Conservation (phyloP, 257 asterid genomes). For the Cynanchum wilfordii region DNA sequence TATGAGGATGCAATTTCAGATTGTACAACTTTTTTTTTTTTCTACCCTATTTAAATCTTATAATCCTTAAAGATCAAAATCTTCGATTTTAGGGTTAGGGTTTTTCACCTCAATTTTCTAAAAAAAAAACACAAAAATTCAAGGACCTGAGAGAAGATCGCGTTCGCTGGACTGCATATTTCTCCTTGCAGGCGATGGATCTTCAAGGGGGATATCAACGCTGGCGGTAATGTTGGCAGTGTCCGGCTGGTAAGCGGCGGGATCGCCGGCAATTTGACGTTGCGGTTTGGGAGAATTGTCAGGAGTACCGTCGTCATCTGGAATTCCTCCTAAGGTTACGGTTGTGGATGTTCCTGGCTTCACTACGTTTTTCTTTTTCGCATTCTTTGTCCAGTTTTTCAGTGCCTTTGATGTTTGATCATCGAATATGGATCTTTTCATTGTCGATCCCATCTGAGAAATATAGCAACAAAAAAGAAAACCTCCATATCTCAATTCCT, state of each 20-base stretch:
- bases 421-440: constrained; percentile 83
- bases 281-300: constrained; percentile 22
- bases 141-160: constrained; percentile 34
- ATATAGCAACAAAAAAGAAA: not conserved
- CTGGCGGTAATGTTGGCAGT: constrained; percentile 39
- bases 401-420: constrained; percentile 91
- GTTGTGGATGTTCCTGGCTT: constrained; percentile 18
- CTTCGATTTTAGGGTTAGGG: too few species aligned
- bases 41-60: too few species aligned
- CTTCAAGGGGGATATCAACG: constrained; percentile 34
- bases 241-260: constrained; percentile 16
- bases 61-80: too few species aligned
- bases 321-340: constrained; percentile 44
- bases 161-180: not conserved
- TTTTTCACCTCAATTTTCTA: too few species aligned
- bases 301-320: constrained; percentile 29
- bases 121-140: not conserved
- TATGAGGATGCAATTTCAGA: too few species aligned
- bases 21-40: too few species aligned
- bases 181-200: constrained; percentile 2
- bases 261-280: not conserved
- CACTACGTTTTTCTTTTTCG: constrained; percentile 38
- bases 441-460: constrained; percentile 84
- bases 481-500: not conserved
- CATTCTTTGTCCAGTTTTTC: constrained; percentile 75